Percentiles rank a stretch among this genome's conserved stretches.
phyloP scores from a whole-genome alignment of 768 basidiomycete genomes.

The Leccinum obscurum region DNA sequence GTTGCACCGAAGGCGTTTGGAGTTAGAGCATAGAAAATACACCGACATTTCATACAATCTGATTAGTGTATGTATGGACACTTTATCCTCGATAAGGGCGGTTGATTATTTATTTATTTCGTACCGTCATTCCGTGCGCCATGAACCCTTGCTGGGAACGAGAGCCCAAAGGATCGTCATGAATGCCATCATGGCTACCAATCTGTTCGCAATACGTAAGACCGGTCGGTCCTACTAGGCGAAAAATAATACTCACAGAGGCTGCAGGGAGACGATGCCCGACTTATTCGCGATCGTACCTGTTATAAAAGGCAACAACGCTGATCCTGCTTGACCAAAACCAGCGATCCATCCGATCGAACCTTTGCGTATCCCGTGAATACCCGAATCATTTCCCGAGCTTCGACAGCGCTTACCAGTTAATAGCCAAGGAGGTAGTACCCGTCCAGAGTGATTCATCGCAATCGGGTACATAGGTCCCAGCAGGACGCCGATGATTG shows the following conservation, averaged over 20 bases:
- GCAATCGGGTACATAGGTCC: conserved; percentile 56
- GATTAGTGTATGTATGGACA: not conserved
- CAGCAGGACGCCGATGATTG: conserved; percentile 54
- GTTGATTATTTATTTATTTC: not conserved
- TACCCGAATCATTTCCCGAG: not conserved
- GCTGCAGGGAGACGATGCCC: conserved; percentile 47
- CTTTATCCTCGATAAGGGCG: not conserved
- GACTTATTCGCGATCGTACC: conserved; percentile 64
- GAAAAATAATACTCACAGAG: conserved; percentile 22
- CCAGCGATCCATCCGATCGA: conserved; percentile 70
- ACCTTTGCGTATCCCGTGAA: conserved; percentile 25
- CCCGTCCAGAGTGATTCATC: conserved; percentile 67
- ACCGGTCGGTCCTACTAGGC: not conserved
- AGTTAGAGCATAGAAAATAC: not conserved
- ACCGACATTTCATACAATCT: not conserved
- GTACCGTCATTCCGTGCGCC: conserved; percentile 18
- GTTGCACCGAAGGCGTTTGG: not conserved
- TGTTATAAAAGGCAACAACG: conserved; percentile 70
- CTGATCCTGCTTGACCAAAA: conserved; percentile 71
- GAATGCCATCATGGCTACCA: conserved; percentile 43
- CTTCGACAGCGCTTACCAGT: conserved; percentile 33
- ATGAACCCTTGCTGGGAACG: conserved; percentile 34
- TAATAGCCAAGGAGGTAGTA: conserved; percentile 72
- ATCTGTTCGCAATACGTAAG: conserved; percentile 9
- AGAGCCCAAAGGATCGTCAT: conserved; percentile 45